A percentile compares a stretch with the other conserved stretches of the same genome.
These are phyloP conservation scores for Epicoccum nigrum DNA, from an alignment of 2,329 filamentous ascomycete species.

Conservation along the genomic window DNA sequence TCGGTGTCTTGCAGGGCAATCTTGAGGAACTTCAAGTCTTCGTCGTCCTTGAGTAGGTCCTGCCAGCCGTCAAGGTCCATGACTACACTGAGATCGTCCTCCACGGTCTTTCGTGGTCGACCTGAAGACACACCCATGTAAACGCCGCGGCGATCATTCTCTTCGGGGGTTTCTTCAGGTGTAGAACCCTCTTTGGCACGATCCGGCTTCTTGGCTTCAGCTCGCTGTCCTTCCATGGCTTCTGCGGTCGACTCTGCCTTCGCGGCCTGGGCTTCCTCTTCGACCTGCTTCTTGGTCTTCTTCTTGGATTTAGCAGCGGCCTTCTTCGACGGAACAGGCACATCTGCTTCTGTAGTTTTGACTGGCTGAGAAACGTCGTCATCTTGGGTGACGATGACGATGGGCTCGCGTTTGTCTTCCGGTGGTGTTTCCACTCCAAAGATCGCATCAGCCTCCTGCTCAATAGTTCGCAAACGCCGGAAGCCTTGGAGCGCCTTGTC, in stretches of 20 bases:
- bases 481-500: slow-evolving; percentile 61
- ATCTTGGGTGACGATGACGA: slow-evolving; percentile 49
- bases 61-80: slow-evolving; percentile 76
- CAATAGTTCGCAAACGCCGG: slow-evolving; percentile 75
- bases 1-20: slow-evolving; percentile 56
- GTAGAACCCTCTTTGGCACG: slow-evolving; percentile 35
- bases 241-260: slow-evolving; percentile 47
- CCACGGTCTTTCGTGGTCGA: slow-evolving; percentile 66
- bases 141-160: slow-evolving; percentile 57
- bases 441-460: slow-evolving; percentile 82
- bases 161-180: slow-evolving; percentile 38
- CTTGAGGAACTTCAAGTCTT: slow-evolving; percentile 65
- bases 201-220: slow-evolving; percentile 32
- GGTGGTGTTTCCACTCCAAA: slow-evolving; percentile 53
- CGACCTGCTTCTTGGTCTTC: slow-evolving; percentile 78
- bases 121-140: slow-evolving; percentile 66
- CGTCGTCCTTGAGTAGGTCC: slow-evolving; percentile 70
- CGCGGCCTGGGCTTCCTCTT: slow-evolving; percentile 57
- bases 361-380: slow-evolving; percentile 50
- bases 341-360: slow-evolving; percentile 42
- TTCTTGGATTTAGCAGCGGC: slow-evolving; percentile 67
- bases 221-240: slow-evolving; percentile 39
- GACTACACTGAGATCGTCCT: slow-evolving; percentile 67
- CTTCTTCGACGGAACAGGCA: slow-evolving; percentile 37
- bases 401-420: slow-evolving; percentile 51